A percentile compares a stretch with the other conserved stretches of the same genome.
Conservation (phyloP, 1,284 basidiomycete genomes). For the Kalmanozyma brasiliensis region DNA sequence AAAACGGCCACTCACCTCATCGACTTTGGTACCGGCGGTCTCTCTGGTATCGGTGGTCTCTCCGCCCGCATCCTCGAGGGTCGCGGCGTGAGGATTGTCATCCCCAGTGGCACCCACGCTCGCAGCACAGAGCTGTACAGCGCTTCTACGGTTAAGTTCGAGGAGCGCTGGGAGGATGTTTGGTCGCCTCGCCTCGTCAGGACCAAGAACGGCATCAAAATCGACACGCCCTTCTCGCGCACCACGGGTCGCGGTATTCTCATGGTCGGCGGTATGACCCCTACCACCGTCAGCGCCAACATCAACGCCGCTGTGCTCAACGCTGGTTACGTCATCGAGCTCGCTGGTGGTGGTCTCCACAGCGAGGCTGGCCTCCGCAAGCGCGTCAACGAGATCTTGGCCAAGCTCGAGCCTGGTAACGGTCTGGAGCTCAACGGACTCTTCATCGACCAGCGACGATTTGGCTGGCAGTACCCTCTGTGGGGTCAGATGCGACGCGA, state of each 20-base stretch:
- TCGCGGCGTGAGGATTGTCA: slow-evolving; percentile 81
- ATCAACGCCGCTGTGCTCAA: slow-evolving; percentile 78
- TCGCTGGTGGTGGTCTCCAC: slow-evolving; percentile 98
- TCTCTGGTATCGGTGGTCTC: slow-evolving; percentile 90
- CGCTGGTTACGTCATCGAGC: slow-evolving; percentile 94
- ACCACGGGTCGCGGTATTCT: slow-evolving; percentile 93
- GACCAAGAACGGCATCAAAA: slow-evolving; percentile 71
- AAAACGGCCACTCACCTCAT: slow-evolving; percentile 86
- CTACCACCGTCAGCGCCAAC: slow-evolving; percentile 60
- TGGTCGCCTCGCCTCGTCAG: slow-evolving; percentile 86
- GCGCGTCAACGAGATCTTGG: slow-evolving; percentile 74
- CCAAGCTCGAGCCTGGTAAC: slow-evolving; percentile 55
- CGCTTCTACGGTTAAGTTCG: slow-evolving; percentile 76
- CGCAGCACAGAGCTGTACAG: slow-evolving; percentile 72
- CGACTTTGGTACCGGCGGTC: slow-evolving; percentile 92
- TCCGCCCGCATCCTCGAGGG: slow-evolving; percentile 91
- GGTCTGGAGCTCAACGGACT: slow-evolving; percentile 91
- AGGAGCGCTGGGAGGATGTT: slow-evolving; percentile 90
- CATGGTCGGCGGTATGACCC: slow-evolving; percentile 95
- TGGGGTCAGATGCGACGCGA: slow-evolving; percentile 98
- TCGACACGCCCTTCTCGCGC: slow-evolving; percentile 96
- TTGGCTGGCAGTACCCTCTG: slow-evolving; percentile 90
- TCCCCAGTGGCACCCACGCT: slow-evolving; percentile 56
- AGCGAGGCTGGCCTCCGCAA: slow-evolving; percentile 84
- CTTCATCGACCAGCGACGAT: slow-evolving; percentile 98